A percentile compares a stretch with the other conserved stretches of the same genome.
Evolutionary conservation across 331 rosid species (phyloP).

Genomic region (Acacia concinna): DNA sequence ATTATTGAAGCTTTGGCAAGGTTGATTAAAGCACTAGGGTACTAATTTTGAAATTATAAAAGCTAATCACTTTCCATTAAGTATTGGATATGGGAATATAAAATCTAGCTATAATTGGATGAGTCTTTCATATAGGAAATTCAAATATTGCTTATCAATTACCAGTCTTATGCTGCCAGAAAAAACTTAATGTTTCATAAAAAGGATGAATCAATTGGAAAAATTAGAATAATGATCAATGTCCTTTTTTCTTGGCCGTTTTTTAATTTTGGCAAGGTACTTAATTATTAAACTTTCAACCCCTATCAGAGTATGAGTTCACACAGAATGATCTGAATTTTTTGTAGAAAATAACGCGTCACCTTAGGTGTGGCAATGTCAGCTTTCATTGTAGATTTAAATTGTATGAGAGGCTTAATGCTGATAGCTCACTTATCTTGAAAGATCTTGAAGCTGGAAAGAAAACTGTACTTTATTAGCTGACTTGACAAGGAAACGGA

Average conservation of each 20-base stretch:
- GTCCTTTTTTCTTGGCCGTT: neutral
- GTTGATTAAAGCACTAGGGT: constrained; percentile 6
- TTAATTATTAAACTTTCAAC: neutral
- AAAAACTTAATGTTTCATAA: neutral
- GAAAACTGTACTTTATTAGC: neutral
- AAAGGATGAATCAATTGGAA: neutral
- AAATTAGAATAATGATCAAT: neutral
- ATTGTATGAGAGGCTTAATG: neutral
- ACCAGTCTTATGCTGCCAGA: neutral
- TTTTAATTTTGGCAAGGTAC: neutral
- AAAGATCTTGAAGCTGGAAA: constrained; percentile 22
- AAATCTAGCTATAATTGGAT: neutral
- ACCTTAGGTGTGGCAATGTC: neutral
- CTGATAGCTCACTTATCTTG: neutral
- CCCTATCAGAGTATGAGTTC: neutral
- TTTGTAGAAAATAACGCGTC: neutral
- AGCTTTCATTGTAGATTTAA: neutral
- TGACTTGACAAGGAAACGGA: neutral
- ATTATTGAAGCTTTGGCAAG: neutral
- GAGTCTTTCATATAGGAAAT: neutral
- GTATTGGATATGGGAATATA: neutral
- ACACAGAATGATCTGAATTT: neutral
- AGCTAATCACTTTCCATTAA: neutral
- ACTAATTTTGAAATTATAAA: neutral
- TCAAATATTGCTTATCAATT: neutral